phyloP scores from a whole-genome alignment of 2,329 filamentous ascomycete species.

The Trichoderma endophyticum region DNA sequence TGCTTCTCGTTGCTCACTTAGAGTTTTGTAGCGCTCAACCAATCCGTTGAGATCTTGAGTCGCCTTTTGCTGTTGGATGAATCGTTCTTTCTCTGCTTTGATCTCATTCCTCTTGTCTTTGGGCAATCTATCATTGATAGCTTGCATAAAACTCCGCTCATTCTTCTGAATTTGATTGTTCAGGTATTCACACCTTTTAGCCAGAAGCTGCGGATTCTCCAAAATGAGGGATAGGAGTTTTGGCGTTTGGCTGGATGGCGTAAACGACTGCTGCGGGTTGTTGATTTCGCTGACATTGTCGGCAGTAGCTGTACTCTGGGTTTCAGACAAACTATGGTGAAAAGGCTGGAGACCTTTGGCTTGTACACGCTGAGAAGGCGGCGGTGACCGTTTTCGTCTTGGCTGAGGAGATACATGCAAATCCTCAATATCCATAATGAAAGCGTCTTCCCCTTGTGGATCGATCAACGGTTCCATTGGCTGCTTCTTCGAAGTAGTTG shows the following conservation, averaged over 20 bases:
- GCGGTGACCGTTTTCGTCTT: not conserved
- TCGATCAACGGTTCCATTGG: conserved; percentile 9
- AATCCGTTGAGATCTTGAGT: conserved; percentile 41
- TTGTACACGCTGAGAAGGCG: not conserved
- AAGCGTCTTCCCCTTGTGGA: conserved; percentile 11
- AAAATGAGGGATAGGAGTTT: conserved; percentile 31
- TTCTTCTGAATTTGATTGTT: conserved; percentile 46
- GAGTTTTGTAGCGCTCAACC: conserved; percentile 41
- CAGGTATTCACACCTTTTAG: conserved; percentile 37
- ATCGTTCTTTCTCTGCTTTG: conserved; percentile 47
- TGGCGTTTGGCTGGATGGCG: conserved; percentile 27
- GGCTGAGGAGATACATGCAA: not conserved
- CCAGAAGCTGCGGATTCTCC: conserved; percentile 32
- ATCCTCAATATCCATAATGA: conserved; percentile 16
- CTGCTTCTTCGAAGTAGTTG: conserved; percentile 16
- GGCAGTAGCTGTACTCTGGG: conserved; percentile 8
- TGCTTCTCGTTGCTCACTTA: conserved; percentile 44
- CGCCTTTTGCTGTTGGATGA: conserved; percentile 45
- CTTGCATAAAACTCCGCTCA: conserved; percentile 44
- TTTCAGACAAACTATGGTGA: not conserved
- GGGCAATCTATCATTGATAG: conserved; percentile 46
- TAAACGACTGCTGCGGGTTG: not conserved
- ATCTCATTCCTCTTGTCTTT: conserved; percentile 45
- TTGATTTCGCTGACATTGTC: not conserved
- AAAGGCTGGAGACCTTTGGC: not conserved